Conservation (phyloP, 2,329 filamentous ascomycete genomes). For the Trichoderma endophyticum region DNA sequence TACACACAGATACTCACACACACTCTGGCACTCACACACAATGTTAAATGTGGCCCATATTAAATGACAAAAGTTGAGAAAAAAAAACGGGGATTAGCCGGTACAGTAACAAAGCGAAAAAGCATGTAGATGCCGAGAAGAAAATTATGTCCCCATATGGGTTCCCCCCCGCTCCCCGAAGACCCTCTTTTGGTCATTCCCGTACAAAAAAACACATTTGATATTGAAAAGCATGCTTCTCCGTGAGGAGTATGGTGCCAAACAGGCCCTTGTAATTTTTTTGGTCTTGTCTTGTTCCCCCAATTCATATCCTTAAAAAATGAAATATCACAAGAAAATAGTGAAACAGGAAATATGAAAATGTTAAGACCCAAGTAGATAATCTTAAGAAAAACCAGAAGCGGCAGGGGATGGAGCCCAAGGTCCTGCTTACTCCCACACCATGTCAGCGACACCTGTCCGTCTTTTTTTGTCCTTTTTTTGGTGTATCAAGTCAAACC, state of each 20-base stretch:
- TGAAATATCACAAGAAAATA: neutral
- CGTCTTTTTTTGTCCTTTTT: neutral
- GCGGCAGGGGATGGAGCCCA: neutral
- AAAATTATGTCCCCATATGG: constrained; percentile 12
- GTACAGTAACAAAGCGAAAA: neutral
- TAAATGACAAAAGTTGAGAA: neutral
- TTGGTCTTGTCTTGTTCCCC: neutral
- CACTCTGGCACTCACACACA: neutral
- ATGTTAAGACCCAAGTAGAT: neutral
- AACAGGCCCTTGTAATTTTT: constrained; percentile 8
- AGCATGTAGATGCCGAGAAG: constrained; percentile 8
- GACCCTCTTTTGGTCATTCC: constrained; percentile 12
- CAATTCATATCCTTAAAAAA: neutral
- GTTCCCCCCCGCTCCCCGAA: neutral
- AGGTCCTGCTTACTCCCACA: neutral
- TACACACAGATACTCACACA: neutral
- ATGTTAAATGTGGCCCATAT: neutral
- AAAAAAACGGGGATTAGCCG: neutral
- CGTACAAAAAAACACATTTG: neutral
- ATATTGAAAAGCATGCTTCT: neutral
- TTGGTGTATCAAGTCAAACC: neutral
- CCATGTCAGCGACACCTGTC: neutral
- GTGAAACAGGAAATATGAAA: neutral
- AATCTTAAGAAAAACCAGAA: constrained; percentile 1
- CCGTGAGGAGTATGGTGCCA: constrained; percentile 11